These are phyloP conservation scores for Aspergillus sp. DNA, from an alignment of 2,329 filamentous ascomycete species.

Conservation along the genomic window DNA sequence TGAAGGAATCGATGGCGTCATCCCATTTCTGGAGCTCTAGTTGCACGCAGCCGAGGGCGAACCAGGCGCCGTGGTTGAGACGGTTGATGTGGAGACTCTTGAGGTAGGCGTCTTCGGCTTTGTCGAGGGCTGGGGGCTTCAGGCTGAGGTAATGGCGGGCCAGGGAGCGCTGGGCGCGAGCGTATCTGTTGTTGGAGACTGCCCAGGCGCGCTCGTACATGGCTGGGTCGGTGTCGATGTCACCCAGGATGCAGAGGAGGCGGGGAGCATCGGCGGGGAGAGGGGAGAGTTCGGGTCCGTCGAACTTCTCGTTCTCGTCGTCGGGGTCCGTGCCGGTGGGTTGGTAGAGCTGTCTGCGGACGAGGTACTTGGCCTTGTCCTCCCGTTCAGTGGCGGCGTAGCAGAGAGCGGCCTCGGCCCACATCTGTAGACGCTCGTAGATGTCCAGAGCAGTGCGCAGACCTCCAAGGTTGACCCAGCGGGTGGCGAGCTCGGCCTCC, in stretches of 20 bases:
- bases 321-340: slow-evolving; percentile 53
- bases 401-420: slow-evolving; percentile 92
- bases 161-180: slow-evolving; percentile 82
- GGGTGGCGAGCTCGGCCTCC: slow-evolving; percentile 85
- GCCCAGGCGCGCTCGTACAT: slow-evolving; percentile 89
- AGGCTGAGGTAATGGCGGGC: slow-evolving; percentile 73
- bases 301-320: slow-evolving; percentile 57
- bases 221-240: slow-evolving; percentile 72
- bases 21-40: slow-evolving; percentile 75
- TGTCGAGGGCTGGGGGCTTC: slow-evolving; percentile 61
- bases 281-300: slow-evolving; percentile 69
- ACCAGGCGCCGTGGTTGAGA: slow-evolving; percentile 82
- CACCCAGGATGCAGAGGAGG: slow-evolving; percentile 89
- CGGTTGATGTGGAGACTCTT: slow-evolving; percentile 77
- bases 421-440: slow-evolving; percentile 88
- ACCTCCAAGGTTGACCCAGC: slow-evolving; percentile 89
- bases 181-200: slow-evolving; percentile 76
- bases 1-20: slow-evolving; percentile 80
- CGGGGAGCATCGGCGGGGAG: slow-evolving; percentile 80
- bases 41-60: slow-evolving; percentile 82
- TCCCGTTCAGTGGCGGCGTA: slow-evolving; percentile 78
- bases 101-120: slow-evolving; percentile 75
- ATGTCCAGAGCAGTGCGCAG: slow-evolving; percentile 90
- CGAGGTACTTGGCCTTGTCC: slow-evolving; percentile 74
- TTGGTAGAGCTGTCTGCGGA: slow-evolving; percentile 78